Evolutionary conservation across 495 filamentous ascomycete genomes (phyloP), one percentile per base, ranked within the genome.

Genomic region (Elaphomyces granulatus): DNA sequence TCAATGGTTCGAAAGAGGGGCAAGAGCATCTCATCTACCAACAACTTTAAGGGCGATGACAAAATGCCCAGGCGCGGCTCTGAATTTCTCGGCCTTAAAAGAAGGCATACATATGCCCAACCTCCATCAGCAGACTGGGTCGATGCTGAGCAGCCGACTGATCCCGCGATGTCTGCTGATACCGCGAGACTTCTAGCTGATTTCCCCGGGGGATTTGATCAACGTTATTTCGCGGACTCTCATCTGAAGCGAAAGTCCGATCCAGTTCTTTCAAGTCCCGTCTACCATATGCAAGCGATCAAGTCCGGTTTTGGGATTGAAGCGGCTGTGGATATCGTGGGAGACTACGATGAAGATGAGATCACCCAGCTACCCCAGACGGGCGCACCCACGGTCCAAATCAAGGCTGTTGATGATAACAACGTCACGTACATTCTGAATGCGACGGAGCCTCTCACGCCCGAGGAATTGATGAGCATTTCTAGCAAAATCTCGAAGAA

Each of bases 271-370:
- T 28, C 41, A 2, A 46, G 48, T n/a, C 54, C 54, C 2, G 47
- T 64, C n/a, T 55, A 59, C 36, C 54, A 45, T 36, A 55, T 66
- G 58, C 59, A 60, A 32, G 63, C 63, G 9, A 59, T 64, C 20
- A 46, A 48, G 14, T 61, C 58, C 1, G 46, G 41, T 2, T 46
- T 53, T 2, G 49, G 6, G 6, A 28, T 28, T 28, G 49, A 7
- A 44, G 38, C 7, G 47, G 51, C 15, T 48, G 49, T 45, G 47
- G 42, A 23, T 34, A 36, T 15, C 53, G 39, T 23, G 7, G 52
- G 61, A 20, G 62, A 60, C 17, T 52, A 48, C 3, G 61, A 66
- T 28, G 56, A 60, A 36, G 60, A 63, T 14, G 53, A 56, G 4
- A 57, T 66, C 33, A 55, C 64, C 30, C 55, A 61, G 8, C 51